phyloP scores from a whole-genome alignment of 2,329 filamentous ascomycete genomes.

The Podosphaera leucotricha region DNA sequence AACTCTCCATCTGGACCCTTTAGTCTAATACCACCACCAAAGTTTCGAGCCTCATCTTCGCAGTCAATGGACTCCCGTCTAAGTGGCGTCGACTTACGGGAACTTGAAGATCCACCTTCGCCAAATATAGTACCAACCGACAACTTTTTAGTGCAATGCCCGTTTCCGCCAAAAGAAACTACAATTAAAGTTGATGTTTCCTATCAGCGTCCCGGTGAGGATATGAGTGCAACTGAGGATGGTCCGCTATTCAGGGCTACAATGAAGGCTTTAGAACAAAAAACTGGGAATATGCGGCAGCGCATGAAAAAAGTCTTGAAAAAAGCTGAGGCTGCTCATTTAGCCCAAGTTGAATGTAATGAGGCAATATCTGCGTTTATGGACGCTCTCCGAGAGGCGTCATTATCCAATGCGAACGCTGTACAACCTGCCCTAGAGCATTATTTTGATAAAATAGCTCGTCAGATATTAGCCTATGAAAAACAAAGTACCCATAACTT shows the following conservation, averaged over 20 bases:
- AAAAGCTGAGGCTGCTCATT: slow-evolving; percentile 70
- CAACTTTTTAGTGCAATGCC: slow-evolving; percentile 2
- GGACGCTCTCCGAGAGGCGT: slow-evolving; percentile 66
- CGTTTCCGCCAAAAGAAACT: slow-evolving; percentile 7
- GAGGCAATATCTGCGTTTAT: slow-evolving; percentile 65
- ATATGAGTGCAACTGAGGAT: slow-evolving; percentile 68
- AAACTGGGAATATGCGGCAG: slow-evolving; percentile 77
- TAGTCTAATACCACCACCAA: slow-evolving; percentile 47
- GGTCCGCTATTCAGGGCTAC: slow-evolving; percentile 89
- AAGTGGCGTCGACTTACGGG: slow-evolving; percentile 39
- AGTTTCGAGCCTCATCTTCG: slow-evolving; percentile 61
- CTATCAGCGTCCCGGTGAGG: slow-evolving; percentile 64
- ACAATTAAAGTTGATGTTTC: slow-evolving; percentile 66
- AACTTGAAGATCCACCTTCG: slow-evolving; percentile 32
- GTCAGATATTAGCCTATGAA: slow-evolving; percentile 74
- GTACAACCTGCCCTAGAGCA: slow-evolving; percentile 94
- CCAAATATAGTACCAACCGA: slow-evolving; percentile 23
- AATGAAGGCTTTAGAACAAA: slow-evolving; percentile 88
- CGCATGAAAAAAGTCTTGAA: slow-evolving; percentile 95
- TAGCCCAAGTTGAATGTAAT: slow-evolving; percentile 62
- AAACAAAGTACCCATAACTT: slow-evolving; percentile 62
- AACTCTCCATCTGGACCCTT: slow-evolving; percentile 49
- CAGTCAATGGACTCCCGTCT: slow-evolving; percentile 70
- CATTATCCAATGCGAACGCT: slow-evolving; percentile 76
- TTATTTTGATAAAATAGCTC: slow-evolving; percentile 92